A percentile compares a stretch with the other conserved stretches of the same genome.
phyloP scores from a whole-genome alignment of 495 filamentous ascomycete genomes.

The Aspergillus baeticus region DNA sequence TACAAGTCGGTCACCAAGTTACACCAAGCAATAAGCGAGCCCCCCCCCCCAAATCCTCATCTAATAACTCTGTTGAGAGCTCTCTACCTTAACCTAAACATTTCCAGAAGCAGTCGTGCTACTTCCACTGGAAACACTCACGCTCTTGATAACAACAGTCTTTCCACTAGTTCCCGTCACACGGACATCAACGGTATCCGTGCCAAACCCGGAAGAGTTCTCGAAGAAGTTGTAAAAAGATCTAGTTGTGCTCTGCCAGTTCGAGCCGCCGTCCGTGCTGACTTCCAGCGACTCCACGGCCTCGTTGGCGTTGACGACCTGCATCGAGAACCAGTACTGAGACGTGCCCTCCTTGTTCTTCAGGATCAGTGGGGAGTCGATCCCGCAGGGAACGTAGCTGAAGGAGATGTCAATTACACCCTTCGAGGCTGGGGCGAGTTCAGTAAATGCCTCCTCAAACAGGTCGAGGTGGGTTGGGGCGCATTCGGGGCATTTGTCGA shows the following conservation, averaged over 20 bases:
- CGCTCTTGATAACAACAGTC: constrained; percentile 31
- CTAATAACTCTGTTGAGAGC: not conserved
- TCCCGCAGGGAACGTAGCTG: constrained; percentile 50
- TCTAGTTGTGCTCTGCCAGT: constrained; percentile 50
- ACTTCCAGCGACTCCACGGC: constrained; percentile 53
- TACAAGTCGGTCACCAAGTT: not conserved
- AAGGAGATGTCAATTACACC: constrained; percentile 57
- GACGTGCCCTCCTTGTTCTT: constrained; percentile 58
- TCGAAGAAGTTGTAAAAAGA: constrained; percentile 62
- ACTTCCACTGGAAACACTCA: constrained; percentile 20
- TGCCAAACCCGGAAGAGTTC: constrained; percentile 51
- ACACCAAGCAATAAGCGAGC: not conserved
- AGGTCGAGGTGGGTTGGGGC: constrained; percentile 57
- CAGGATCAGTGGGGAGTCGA: constrained; percentile 48
- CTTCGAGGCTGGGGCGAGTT: constrained; percentile 40
- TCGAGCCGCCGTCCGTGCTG: constrained; percentile 53
- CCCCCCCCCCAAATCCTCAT: not conserved
- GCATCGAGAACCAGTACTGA: constrained; percentile 56
- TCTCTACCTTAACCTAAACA: constrained; percentile 17
- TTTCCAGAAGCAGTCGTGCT: constrained; percentile 28
- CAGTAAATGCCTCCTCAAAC: constrained; percentile 54
- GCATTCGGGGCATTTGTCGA: constrained; percentile 61
- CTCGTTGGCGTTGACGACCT: constrained; percentile 57
- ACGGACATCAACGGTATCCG: constrained; percentile 49
- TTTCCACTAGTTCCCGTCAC: constrained; percentile 51